A percentile compares a stretch with the other conserved stretches of the same genome.
Conservation (phyloP, 208 protist species). For the Crithidia expoeki region DNA sequence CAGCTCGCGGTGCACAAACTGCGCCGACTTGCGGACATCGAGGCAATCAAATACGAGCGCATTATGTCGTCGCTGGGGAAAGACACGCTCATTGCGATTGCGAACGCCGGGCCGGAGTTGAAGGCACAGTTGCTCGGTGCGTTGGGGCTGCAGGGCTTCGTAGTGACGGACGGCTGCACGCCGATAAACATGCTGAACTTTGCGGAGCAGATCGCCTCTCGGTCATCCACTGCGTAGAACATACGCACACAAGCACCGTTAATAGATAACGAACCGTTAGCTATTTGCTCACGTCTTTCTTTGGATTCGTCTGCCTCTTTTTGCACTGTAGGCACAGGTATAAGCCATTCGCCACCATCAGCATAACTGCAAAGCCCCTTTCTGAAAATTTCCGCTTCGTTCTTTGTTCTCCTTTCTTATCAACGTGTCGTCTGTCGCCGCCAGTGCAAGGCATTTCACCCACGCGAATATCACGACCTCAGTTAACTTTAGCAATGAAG, state of each 20-base stretch:
- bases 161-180: constrained; percentile 83
- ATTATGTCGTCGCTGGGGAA: constrained; percentile 87
- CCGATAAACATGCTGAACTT: constrained; percentile 92
- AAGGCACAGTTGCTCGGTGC: constrained; percentile 72
- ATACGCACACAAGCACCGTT: too few species aligned
- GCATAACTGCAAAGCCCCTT: too few species aligned
- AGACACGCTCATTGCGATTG: constrained; percentile 88
- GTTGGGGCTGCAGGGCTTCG: constrained; percentile 82
- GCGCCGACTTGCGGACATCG: constrained; percentile 60
- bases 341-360: too few species aligned
- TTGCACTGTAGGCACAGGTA: too few species aligned
- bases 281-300: background rate
- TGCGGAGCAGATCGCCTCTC: constrained; percentile 75
- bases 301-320: background rate
- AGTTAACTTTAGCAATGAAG: too few species aligned
- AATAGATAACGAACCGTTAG: too few species aligned
- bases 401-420: too few species aligned
- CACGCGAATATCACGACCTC: too few species aligned
- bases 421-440: too few species aligned
- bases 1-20: constrained; percentile 78
- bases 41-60: constrained; percentile 69
- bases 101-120: constrained; percentile 89
- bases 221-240: background rate
- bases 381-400: too few species aligned
- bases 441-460: too few species aligned